Evolutionary conservation across 179 eudicot genomes (phyloP).

Genomic region (Beta lomatogona): DNA sequence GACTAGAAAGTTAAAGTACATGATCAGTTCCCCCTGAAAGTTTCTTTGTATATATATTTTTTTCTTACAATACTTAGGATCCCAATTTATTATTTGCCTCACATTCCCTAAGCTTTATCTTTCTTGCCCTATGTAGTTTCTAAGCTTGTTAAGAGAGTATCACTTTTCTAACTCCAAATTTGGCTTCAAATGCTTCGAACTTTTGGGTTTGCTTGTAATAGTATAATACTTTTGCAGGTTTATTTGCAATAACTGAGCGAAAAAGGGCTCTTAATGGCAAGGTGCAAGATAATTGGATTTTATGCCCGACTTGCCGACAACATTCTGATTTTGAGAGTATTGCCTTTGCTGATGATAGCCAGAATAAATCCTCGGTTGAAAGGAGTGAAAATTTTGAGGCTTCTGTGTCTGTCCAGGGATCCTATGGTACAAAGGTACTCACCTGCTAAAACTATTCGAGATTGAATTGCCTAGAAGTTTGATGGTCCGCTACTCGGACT

Average conservation of each 20-base stretch:
- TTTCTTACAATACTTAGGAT: background rate
- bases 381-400: conserved; percentile 48
- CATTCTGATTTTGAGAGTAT: conserved; percentile 69
- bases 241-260: conserved; percentile 67
- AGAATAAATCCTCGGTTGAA: conserved; percentile 29
- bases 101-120: background rate
- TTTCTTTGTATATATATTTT: background rate
- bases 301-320: conserved; percentile 93
- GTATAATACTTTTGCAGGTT: conserved; percentile 46
- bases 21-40: background rate
- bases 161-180: background rate
- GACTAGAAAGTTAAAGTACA: background rate
- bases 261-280: conserved; percentile 40
- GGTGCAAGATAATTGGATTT: conserved; percentile 54
- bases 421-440: conserved; percentile 92
- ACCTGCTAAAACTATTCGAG: background rate
- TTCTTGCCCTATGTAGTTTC: background rate
- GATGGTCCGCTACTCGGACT: background rate
- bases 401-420: conserved; percentile 74
- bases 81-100: background rate
- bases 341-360: conserved; percentile 81
- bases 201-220: background rate
- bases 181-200: background rate
- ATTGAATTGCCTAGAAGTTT: background rate
- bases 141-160: background rate